Evolutionary conservation across 371 early-diverging fungal species (phyloP), one percentile per base, ranked within the genome.

Genomic region (Apophysomyces variabilis): DNA sequence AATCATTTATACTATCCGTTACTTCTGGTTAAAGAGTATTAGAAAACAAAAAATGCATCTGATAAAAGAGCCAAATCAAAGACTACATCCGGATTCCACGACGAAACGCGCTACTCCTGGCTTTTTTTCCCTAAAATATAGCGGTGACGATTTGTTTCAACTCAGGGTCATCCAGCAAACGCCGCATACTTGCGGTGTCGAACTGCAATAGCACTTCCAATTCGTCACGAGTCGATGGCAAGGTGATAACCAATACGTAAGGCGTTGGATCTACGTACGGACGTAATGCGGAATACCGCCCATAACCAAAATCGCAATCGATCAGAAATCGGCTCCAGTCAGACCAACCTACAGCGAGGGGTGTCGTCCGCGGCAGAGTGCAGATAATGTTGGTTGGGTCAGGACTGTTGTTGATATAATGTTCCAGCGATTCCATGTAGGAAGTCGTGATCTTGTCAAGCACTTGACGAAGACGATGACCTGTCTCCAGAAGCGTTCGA

Each of bases 391-490:
- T 32, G 11, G 64, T 58, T 3, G 65, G 58, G 16, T 69, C 46
- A 1, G 50, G 18, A 1, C 41, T 9, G 9, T 35, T 36, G 14
- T 69, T 69, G 8, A 69, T 50, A n/a, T 69, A 69, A 14, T 65
- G 21, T 47, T 69, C 69, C 5, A 69, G 18, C 4, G 69, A 69
- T 12, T 69, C 69, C 65, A 69, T 65, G 12, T 65, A 69, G 13
- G 65, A 61, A 21, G 65, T 56, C 37, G n/a, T 58, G 37, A 61
- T 47, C 12, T 57, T 38, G 13, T 56, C 39, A 5, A 56, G 38
- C 7, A 43, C 26, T 5, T 56, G 16, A 18, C 58, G 41, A 21
- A 69, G 7, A n/a, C 61, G 61, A 13, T 39, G 36, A 9, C 65
- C 65, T 32, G 65, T 14, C 11, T 65, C 47, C 39, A 46, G 61